Base-by-base conservation (phyloP, 2,329 filamentous ascomycete species). In the Diplodia corticola region DNA sequence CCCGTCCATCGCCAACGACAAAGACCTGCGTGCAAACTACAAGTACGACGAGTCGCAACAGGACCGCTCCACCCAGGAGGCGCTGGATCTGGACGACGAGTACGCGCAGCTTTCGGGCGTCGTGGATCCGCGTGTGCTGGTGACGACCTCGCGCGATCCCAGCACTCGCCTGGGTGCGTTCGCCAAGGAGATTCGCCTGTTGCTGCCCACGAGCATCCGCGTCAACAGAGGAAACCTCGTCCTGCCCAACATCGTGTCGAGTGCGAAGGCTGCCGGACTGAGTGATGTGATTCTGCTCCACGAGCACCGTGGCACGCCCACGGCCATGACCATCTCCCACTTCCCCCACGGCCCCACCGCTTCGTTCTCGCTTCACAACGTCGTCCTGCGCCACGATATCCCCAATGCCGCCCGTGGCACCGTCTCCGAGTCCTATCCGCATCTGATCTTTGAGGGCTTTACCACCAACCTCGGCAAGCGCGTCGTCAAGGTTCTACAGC, bases 371-470 rank as follows among this genome's bases (percentile, higher is more conserved):
- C 82, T 97, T 20, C 92, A 96, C 77, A 98, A 99, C 70, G 94
- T 98, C 3, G 90, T 97, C 10, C 83, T 99, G 60, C 88, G 95
- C 51, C 91, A 93, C 68, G 95, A 99, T 76, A 96, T 99, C 22
- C 94, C 95, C 1, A 93, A 95, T 69, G 88, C 90, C 49, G 87
- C 92, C 9, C 86, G 91, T 67, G 95, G 95, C 55, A 97, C 93
- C 1, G 92, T 97, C 55, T 92, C 88, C 68, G 95, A 99, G 79
- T 90, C 88, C 44, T 99, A 97, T 73, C 95, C 95, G 0, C 94
- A 98, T 74, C 83, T 99, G 2, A 91, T 99, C 69, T 98, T 99
- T 73, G 95, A 99, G 73, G 93, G 93, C 2, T 98, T 99, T 80
- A 90, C 85, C 5, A 92, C 91, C 5, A 86, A 86, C 37, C 82